Conservation (phyloP, 2,329 filamentous ascomycete genomes). For the Curvularia verruculosa region DNA sequence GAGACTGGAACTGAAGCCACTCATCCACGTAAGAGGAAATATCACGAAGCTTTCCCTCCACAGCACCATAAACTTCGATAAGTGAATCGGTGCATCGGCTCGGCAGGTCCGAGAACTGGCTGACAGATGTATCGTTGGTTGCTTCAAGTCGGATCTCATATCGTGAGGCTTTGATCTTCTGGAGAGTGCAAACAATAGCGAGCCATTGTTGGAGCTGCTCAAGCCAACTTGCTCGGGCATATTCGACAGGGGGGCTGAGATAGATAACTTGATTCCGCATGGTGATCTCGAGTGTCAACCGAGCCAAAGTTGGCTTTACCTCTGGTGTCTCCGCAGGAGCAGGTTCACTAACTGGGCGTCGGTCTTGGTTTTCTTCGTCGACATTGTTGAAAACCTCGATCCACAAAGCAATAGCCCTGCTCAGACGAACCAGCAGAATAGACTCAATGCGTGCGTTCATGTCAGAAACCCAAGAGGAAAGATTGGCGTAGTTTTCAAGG, state of each 20-base stretch:
- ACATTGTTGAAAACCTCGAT: conserved; percentile 75
- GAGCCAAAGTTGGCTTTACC: conserved; percentile 67
- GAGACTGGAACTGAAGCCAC: conserved; percentile 97
- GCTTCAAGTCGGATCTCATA: conserved; percentile 86
- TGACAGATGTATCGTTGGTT: conserved; percentile 64
- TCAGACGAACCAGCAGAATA: conserved; percentile 80
- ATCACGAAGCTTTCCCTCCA: conserved; percentile 81
- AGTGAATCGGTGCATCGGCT: conserved; percentile 81
- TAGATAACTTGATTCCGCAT: conserved; percentile 99
- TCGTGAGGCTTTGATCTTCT: conserved; percentile 91
- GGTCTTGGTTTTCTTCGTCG: conserved; percentile 43
- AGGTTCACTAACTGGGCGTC: conserved; percentile 34
- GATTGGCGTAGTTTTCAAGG: conserved; percentile 92
- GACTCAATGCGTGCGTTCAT: conserved; percentile 86
- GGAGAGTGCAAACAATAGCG: conserved; percentile 86
- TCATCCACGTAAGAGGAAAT: conserved; percentile 91
- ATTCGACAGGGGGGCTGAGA: conserved; percentile 90
- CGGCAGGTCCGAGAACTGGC: conserved; percentile 82
- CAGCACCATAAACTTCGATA: conserved; percentile 76
- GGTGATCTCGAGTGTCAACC: conserved; percentile 86
- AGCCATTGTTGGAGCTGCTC: conserved; percentile 92
- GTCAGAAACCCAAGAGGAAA: conserved; percentile 85
- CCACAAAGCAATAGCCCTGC: conserved; percentile 84
- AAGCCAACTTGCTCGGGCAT: conserved; percentile 91
- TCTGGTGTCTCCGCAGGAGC: conserved; percentile 54